Evolutionary conservation across 352 stramenopile genomes (phyloP), one percentile per base, ranked within the genome.

Genomic region (Pythium dissimile): DNA sequence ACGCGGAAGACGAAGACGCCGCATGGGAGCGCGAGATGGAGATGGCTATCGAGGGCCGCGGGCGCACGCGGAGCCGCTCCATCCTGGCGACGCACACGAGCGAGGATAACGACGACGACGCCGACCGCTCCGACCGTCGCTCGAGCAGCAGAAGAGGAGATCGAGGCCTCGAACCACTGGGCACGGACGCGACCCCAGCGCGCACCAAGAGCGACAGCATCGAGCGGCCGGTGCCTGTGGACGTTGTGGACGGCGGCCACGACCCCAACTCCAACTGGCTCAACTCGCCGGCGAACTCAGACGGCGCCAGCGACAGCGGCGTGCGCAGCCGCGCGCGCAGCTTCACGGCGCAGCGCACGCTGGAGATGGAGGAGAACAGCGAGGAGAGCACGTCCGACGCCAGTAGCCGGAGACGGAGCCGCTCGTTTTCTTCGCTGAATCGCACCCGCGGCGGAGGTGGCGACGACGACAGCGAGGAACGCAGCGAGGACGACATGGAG

Each of bases 11-110:
- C 31, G 66, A 76, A 11, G 75, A 79, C 16, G 75, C 71, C 8
- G 71, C 64, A 26, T 94, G 84, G 84, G 84, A 94, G 61, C 64
- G 61, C 13, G 84, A 94, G 66, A 94, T 94, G 84, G 84, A 94
- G 64, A 71, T 71, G 27, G 75, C 79, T 13, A 81, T 94, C 21
- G 68, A 90, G 35, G 69, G 71, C 57, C 79, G 84, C 54, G 84
- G 82, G 1, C 82, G 84, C 46, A 87, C 80, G 49, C 82, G 84
- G 43, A 92, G 80, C 39, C 82, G 80, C 41, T 94, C 84, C 47
- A 89, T 94, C 61, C 66, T 91, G n/a, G 83, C 60, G 12, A 67
- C 60, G 16, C 52, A 62, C 48, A 54, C 70, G 11, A 73, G 80
- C 57, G 62, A 79, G 12, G 54, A 62, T 31, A 52, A 66, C 30